These are phyloP conservation scores for Raphanus sativus DNA, from an alignment of 345 rosid genomes.

Conservation along the genomic window DNA sequence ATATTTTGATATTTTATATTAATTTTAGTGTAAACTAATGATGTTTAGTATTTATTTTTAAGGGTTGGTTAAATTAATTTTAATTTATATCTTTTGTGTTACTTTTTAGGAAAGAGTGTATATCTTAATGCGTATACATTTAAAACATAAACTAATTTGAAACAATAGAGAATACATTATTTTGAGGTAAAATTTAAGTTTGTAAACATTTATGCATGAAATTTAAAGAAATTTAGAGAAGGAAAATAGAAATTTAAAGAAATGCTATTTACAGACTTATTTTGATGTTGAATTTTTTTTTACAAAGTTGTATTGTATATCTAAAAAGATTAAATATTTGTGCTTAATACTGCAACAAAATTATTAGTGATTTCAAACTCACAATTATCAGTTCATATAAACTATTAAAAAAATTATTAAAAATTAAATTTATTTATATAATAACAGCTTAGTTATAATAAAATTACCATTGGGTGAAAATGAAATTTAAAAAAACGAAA, in stretches of 20 bases:
- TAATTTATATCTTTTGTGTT: no score
- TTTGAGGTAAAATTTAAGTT: not conserved
- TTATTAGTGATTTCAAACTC: not conserved
- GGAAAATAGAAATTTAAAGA: no score
- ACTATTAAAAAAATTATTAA: no score
- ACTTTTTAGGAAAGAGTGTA: no score
- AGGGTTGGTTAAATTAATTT: no score
- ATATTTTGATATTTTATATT: no score
- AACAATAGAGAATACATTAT: no score
- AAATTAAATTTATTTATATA: not conserved
- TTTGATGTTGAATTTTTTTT: not conserved
- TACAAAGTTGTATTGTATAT: not conserved
- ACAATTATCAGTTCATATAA: not conserved
- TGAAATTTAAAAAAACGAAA: not conserved
- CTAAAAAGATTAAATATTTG: not conserved
- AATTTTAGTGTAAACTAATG: no score
- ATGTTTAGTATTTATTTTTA: no score
- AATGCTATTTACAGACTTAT: not conserved
- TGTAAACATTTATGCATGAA: not conserved
- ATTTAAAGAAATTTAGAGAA: no score
- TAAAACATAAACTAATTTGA: no score
- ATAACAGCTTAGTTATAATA: not conserved
- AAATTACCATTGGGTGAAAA: not conserved
- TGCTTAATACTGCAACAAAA: not conserved
- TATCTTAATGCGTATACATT: no score